A percentile compares a stretch with the other conserved stretches of the same genome.
phyloP scores from a whole-genome alignment of 1,284 basidiomycete genomes.

The Austropuccinia psidii region DNA sequence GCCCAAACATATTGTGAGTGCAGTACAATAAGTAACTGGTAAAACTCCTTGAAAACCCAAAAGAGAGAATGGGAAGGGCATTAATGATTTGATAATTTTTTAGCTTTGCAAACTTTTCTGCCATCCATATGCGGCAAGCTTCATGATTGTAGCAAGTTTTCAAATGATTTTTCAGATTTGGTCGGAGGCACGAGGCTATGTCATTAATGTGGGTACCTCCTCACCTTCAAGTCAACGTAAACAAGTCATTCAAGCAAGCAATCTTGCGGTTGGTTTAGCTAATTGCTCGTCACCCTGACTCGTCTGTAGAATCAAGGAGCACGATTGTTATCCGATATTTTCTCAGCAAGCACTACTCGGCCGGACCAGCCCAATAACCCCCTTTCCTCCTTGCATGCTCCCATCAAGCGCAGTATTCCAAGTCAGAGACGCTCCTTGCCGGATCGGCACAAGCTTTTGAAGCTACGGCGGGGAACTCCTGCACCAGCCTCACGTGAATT shows the following conservation, averaged over 20 bases:
- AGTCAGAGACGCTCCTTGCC: too few relatives aligned
- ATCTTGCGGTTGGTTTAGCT: too few relatives aligned
- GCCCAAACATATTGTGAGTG: too few relatives aligned
- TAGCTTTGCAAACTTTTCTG: slow-evolving; percentile 22
- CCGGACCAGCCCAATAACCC: neutral
- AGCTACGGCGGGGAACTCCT: too few relatives aligned
- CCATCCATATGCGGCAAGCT: slow-evolving; percentile 1
- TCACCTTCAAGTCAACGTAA: neutral
- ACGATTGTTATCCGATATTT: neutral
- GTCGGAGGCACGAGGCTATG: slow-evolving; percentile 10
- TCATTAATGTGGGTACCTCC: slow-evolving; percentile 1
- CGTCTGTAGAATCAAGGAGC: neutral
- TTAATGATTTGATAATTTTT: too few relatives aligned
- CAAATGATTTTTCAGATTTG: slow-evolving; percentile 25
- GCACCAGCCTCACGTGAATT: too few relatives aligned
- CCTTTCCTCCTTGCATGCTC: neutral
- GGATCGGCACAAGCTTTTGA: too few relatives aligned
- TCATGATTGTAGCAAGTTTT: slow-evolving; percentile 5
- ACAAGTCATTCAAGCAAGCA: neutral
- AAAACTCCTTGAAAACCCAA: too few relatives aligned
- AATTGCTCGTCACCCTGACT: too few relatives aligned
- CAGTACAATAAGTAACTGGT: too few relatives aligned
- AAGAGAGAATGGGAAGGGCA: too few relatives aligned
- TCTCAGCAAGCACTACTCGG: neutral
- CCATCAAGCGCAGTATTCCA: too few relatives aligned